These are phyloP conservation scores for Mentha longifolia DNA, from an alignment of 257 asterid species.

Conservation along the genomic window DNA sequence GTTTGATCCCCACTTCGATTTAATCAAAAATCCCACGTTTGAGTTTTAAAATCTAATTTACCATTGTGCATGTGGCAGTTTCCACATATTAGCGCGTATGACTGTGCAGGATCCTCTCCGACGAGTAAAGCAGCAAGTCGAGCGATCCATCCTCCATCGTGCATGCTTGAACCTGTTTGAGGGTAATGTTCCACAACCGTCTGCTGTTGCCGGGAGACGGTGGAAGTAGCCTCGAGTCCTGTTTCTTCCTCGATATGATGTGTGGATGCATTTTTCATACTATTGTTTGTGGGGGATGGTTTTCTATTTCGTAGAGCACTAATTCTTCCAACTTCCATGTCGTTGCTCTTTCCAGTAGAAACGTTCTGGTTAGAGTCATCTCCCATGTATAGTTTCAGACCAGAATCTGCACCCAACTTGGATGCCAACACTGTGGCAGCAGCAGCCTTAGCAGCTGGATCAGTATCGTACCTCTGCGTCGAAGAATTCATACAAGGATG, in stretches of 20 bases:
- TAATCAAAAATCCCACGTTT: conserved; percentile 6
- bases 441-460: conserved; percentile 91
- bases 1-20: neutral
- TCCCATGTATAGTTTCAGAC: conserved; percentile 58
- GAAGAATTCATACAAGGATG: conserved; percentile 35
- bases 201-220: conserved; percentile 48
- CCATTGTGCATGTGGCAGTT: conserved; percentile 86
- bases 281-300: conserved; percentile 38
- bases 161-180: conserved; percentile 45
- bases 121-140: conserved; percentile 85
- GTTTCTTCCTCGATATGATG: conserved; percentile 46
- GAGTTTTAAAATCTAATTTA: conserved; percentile 26
- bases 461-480: conserved; percentile 76
- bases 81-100: conserved; percentile 81
- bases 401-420: conserved; percentile 78
- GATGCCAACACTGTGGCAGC: conserved; percentile 83
- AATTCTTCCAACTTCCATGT: conserved; percentile 51
- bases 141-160: conserved; percentile 76
- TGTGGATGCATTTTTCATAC: conserved; percentile 34
- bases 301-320: conserved; percentile 67
- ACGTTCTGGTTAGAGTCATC: conserved; percentile 49
- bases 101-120: conserved; percentile 82
- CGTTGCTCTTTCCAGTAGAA: conserved; percentile 61
- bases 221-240: conserved; percentile 40
- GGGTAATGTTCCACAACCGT: conserved; percentile 66